Base-by-base conservation (phyloP, 768 basidiomycete species). In the Phaeotremella fagi region DNA sequence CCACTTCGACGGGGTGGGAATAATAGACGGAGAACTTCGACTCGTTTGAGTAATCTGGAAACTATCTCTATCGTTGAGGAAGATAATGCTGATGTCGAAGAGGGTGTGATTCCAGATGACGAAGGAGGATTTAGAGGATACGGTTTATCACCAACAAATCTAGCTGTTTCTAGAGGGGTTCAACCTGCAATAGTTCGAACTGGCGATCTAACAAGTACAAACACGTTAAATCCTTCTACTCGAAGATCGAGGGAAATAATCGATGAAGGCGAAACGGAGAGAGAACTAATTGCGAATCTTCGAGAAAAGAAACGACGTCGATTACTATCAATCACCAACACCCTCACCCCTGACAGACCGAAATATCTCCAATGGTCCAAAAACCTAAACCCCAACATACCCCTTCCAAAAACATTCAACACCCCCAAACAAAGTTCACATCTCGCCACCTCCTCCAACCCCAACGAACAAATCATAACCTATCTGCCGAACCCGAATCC, bases 401-500 rank as follows among this genome's bases (percentile, higher is more conserved):
- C 38, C 1, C 31, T 65, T 14, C 63, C 63, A 1, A 16, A 28
- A 2, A 20, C 12, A 1, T 65, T 65, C 48, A 35, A 48, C 3
- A 23, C 48, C 1, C 46, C 53, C 53, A 25, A 49, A 35, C 42
- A 22, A 25, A 23, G 38, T 3, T 60, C 59, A 4, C 50, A 50
- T 46, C 50, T 64, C 4, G 44, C 50, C 6, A n/a, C 60, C 20
- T 47, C 55, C 4, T 41, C 33, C 14, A 26, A 57, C 22, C 12
- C 22, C 38, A 41, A 41, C 6, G 7, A 11, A 12, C 50, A 43
- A 25, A 38, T 36, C 14, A 54, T 70, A 18, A 63, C 54, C 2
- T 66, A 70, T 18, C 54, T 50, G 11, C 53, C 43, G 2, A 50
- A 61, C 52, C 63, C 61, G 1, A 54, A 60, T 2, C 63, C 69